These are phyloP conservation scores for Chimonanthus praecox DNA, from an alignment of 164 flowering plant genomes.

Conservation along the genomic window DNA sequence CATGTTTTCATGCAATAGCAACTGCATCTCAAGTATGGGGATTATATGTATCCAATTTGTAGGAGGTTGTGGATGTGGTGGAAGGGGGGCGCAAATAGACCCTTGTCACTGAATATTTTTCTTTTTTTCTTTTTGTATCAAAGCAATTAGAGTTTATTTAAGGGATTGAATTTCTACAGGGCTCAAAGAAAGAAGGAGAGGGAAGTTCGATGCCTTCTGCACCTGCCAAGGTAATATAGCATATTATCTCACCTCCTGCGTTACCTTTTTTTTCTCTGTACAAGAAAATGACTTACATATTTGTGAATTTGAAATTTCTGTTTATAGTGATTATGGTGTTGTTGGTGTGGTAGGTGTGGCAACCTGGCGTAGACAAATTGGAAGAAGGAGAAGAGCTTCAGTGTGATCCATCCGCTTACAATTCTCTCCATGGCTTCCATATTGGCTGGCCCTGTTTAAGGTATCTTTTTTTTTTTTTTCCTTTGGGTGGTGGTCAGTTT, in stretches of 20 bases:
- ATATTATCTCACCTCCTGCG: not conserved
- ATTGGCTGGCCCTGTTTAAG: slow-evolving; percentile 95
- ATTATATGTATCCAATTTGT: no score
- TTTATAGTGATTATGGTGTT: not conserved
- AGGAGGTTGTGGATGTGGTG: no score
- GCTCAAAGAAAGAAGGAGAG: slow-evolving; percentile 36
- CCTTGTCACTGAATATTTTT: not conserved
- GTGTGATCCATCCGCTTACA: slow-evolving; percentile 84
- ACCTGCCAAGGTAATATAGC: slow-evolving; percentile 42
- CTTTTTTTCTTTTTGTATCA: not conserved
- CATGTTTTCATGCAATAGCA: no score
- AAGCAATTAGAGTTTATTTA: not conserved
- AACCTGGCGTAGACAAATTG: slow-evolving; percentile 83
- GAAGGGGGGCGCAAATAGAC: not conserved
- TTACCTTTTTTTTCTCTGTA: not conserved
- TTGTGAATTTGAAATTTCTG: not conserved
- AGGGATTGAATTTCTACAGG: slow-evolving; percentile 18
- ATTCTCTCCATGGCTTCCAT: slow-evolving; percentile 82
- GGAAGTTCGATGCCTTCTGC: slow-evolving; percentile 35
- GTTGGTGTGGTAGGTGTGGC: slow-evolving; percentile 40
- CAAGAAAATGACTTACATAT: not conserved
- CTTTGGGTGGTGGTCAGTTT: not conserved
- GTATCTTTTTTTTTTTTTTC: slow-evolving; percentile 19
- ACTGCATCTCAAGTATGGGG: no score
- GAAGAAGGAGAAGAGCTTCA: slow-evolving; percentile 94